phyloP scores from a whole-genome alignment of 2,329 filamentous ascomycete genomes.

The Diplodia mutila region DNA sequence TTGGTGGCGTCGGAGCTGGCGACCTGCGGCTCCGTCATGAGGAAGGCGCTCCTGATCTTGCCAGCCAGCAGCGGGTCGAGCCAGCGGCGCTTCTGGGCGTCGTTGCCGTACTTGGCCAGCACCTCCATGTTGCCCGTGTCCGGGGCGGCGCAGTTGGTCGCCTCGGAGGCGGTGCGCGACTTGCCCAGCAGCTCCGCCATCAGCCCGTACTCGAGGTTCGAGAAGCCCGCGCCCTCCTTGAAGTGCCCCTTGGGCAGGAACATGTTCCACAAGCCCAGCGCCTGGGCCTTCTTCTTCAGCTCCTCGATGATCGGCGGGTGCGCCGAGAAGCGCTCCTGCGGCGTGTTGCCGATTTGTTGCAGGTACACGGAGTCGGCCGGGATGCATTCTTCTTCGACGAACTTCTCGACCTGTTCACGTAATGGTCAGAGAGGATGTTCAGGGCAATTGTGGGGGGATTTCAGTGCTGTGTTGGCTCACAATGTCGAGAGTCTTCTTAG shows the following conservation, averaged over 20 bases:
- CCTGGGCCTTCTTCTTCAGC: constrained; percentile 80
- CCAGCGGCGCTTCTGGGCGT: constrained; percentile 83
- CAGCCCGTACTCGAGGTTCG: constrained; percentile 93
- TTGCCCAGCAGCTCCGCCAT: constrained; percentile 97
- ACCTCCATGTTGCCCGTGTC: constrained; percentile 98
- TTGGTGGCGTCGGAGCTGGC: constrained; percentile 92
- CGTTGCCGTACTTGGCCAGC: constrained; percentile 85
- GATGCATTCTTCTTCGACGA: constrained; percentile 89
- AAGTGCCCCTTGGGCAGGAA: constrained; percentile 96
- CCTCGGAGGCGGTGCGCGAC: constrained; percentile 70
- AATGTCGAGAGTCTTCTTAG: constrained; percentile 80
- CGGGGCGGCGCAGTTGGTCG: constrained; percentile 86
- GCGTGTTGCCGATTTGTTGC: constrained; percentile 76
- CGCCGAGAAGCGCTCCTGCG: constrained; percentile 72
- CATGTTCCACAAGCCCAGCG: constrained; percentile 95
- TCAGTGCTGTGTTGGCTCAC: constrained; percentile 46
- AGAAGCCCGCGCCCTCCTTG: constrained; percentile 91
- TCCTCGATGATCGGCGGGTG: constrained; percentile 85
- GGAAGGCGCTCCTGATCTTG: constrained; percentile 83
- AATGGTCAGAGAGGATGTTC: constrained; percentile 48
- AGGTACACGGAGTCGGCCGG: constrained; percentile 77
- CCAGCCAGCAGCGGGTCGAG: constrained; percentile 79
- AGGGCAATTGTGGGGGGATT: background rate
- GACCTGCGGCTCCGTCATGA: constrained; percentile 91
- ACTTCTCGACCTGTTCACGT: constrained; percentile 73